Evolutionary conservation across 768 basidiomycete genomes (phyloP).

Genomic region (Strobilomyces confusus): DNA sequence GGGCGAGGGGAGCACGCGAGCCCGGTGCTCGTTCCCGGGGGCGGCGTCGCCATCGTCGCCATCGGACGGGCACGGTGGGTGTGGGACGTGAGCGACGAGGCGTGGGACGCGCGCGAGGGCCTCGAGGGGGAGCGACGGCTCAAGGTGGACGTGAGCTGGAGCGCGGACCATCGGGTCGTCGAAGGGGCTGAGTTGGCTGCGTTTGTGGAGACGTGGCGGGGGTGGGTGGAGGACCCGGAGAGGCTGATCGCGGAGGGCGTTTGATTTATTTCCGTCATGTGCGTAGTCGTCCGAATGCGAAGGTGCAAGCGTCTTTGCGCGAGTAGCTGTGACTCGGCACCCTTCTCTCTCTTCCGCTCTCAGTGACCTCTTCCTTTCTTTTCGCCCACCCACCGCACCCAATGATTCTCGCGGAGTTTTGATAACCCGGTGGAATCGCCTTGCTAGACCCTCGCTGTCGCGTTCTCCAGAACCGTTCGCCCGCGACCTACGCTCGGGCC

Average conservation of each 20-base stretch:
- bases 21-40: conserved; percentile 77
- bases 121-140: conserved; percentile 50
- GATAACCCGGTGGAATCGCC: too few species aligned
- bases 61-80: conserved; percentile 76
- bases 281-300: too few species aligned
- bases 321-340: too few species aligned
- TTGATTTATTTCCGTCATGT: conserved; percentile 18
- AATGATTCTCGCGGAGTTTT: too few species aligned
- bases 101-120: conserved; percentile 13
- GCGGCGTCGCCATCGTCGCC: conserved; percentile 83
- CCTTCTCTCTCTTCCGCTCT: too few species aligned
- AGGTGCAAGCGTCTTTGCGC: too few species aligned
- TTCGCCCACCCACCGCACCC: too few species aligned
- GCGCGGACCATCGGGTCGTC: conserved; percentile 82
- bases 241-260: conserved; percentile 55
- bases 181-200: conserved; percentile 88
- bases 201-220: conserved; percentile 83
- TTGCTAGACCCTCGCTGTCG: too few species aligned
- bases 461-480: too few species aligned
- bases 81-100: conserved; percentile 57
- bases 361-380: too few species aligned
- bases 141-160: conserved; percentile 71
- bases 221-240: conserved; percentile 71
- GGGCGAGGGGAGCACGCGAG: conserved; percentile 66
- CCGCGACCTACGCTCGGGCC: too few species aligned